Evolutionary conservation across 208 protist genomes (phyloP).

Genomic region (Angomonas desouzai): DNA sequence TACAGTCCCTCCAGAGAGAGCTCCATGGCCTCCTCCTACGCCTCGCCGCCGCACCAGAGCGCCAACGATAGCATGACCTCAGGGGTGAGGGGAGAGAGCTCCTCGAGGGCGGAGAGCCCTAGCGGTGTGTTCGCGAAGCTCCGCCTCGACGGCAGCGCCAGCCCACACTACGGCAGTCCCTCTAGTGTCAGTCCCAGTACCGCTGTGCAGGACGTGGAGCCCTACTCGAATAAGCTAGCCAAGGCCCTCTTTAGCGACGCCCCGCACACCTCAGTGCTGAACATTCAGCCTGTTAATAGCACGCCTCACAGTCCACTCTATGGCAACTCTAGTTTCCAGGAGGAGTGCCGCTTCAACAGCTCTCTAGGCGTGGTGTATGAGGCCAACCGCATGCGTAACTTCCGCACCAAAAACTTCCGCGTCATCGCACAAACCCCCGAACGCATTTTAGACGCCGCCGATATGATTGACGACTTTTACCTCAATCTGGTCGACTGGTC

Average conservation of each 20-base stretch:
- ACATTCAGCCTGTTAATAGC: slow-evolving; percentile 20
- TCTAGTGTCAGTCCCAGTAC: neutral
- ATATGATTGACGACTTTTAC: slow-evolving; percentile 99
- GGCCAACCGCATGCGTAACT: slow-evolving; percentile 78
- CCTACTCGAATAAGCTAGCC: slow-evolving; percentile 73
- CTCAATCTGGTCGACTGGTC: slow-evolving; percentile 99
- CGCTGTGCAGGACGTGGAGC: slow-evolving; percentile 48
- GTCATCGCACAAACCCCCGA: slow-evolving; percentile 92
- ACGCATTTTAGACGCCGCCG: slow-evolving; percentile 97
- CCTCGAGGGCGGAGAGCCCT: neutral
- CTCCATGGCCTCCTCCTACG: slow-evolving; percentile 14
- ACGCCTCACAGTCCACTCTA: neutral
- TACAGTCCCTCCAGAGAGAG: slow-evolving; percentile 20
- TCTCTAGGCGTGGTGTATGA: slow-evolving; percentile 82
- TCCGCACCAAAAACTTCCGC: slow-evolving; percentile 70
- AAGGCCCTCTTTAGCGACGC: slow-evolving; percentile 64
- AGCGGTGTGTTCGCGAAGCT: slow-evolving; percentile 32
- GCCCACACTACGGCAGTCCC: neutral
- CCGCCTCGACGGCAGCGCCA: slow-evolving; percentile 20
- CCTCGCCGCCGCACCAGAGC: slow-evolving; percentile 2
- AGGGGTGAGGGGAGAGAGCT: neutral
- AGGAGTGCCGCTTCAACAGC: slow-evolving; percentile 50
- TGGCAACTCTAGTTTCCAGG: slow-evolving; percentile 1
- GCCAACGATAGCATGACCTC: neutral
- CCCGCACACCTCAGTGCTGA: slow-evolving; percentile 66